Conservation (phyloP, 2,329 filamentous ascomycete genomes). For the Trichoderma simmonsii region DNA sequence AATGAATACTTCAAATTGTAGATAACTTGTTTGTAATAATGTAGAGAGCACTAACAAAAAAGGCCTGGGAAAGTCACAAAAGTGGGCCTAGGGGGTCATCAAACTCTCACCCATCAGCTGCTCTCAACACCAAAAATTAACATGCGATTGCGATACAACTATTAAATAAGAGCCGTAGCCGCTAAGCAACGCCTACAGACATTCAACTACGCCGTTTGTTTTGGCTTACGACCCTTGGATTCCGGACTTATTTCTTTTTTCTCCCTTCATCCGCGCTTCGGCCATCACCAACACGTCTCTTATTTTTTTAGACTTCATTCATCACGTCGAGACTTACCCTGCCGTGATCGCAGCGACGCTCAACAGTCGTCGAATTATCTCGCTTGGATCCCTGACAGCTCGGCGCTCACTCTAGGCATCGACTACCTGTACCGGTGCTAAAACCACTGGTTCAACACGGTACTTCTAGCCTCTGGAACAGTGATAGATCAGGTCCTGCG, state of each 20-base stretch:
- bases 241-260: neutral
- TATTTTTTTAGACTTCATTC: neutral
- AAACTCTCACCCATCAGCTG: constrained; percentile 1
- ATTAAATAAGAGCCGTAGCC: neutral
- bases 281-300: neutral
- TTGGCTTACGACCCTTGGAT: neutral
- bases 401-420: neutral
- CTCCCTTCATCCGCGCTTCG: neutral
- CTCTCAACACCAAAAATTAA: constrained; percentile 6
- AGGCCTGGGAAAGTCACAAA: neutral
- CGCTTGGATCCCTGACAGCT: neutral
- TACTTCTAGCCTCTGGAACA: neutral
- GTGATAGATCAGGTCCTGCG: neutral
- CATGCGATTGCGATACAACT: neutral
- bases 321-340: neutral
- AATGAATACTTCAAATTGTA: neutral
- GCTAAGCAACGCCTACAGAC: neutral
- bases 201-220: neutral
- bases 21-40: neutral
- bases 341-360: neutral
- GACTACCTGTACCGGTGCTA: neutral
- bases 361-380: neutral
- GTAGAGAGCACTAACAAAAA: neutral
- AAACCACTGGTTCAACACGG: neutral
- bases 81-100: constrained; percentile 9